A percentile compares a stretch with the other conserved stretches of the same genome.
Evolutionary conservation across 2,329 filamentous ascomycete species (phyloP).

Genomic region (Penicillium olsonii): DNA sequence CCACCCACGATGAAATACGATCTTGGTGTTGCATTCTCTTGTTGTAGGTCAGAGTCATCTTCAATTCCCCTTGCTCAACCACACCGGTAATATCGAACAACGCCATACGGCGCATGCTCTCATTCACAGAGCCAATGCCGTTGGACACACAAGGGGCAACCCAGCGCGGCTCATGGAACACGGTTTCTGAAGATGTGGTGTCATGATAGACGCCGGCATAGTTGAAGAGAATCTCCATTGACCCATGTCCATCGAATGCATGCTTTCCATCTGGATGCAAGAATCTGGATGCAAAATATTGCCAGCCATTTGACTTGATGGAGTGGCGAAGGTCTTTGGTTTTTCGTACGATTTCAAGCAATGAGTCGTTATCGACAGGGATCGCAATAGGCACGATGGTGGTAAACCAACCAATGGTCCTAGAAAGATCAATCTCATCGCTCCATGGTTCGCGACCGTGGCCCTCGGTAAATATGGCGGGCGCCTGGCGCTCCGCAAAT

Average conservation of each 20-base stretch:
- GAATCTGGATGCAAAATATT: background rate
- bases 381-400: background rate
- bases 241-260: background rate
- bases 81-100: background rate
- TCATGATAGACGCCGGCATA: background rate
- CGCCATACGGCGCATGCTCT: background rate
- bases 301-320: background rate
- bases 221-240: background rate
- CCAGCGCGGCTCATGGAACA: too few relatives aligned
- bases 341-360: background rate
- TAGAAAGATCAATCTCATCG: background rate
- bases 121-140: background rate
- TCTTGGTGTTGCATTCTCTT: background rate
- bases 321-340: background rate
- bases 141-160: too few relatives aligned
- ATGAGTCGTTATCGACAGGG: too few relatives aligned
- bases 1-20: background rate
- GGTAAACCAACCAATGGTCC: slow-evolving; percentile 5
- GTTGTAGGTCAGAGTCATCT: background rate
- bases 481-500: background rate
- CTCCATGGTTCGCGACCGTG: slow-evolving; percentile 6
- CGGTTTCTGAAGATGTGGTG: background rate
- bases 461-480: slow-evolving; percentile 3
- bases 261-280: background rate
- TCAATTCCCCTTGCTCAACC: background rate